phyloP scores from a whole-genome alignment of 768 basidiomycete genomes.

The Gyrodon lividus region DNA sequence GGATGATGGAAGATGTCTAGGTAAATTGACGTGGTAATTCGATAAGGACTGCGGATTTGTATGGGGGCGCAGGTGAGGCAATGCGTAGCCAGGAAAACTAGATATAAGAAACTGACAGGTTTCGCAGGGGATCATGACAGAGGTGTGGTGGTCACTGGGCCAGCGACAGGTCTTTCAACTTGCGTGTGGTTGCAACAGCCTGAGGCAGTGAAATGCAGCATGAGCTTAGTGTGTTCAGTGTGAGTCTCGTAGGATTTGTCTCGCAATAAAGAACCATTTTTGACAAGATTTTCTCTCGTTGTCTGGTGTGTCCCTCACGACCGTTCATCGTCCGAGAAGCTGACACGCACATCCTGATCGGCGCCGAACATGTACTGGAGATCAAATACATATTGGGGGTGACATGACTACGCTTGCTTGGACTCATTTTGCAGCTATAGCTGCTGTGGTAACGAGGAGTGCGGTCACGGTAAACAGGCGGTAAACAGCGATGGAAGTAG shows the following conservation, averaged over 20 bases:
- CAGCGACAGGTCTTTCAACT: constrained; percentile 4
- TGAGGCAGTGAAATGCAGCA: constrained; percentile 1
- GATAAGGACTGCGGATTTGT: background rate
- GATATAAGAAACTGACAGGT: background rate
- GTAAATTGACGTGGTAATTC: constrained; percentile 2
- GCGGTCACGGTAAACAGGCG: background rate
- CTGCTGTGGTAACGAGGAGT: background rate
- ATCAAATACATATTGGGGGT: background rate
- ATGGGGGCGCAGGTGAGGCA: constrained; percentile 1
- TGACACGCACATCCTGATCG: background rate
- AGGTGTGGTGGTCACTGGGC: background rate
- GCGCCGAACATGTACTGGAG: background rate
- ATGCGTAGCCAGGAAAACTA: constrained; percentile 1
- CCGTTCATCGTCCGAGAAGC: background rate
- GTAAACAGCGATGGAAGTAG: background rate
- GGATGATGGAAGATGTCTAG: background rate
- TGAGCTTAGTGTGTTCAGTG: background rate
- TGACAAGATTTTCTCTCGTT: constrained; percentile 16
- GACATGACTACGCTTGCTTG: background rate
- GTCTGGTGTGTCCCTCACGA: constrained; percentile 9
- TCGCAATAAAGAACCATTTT: constrained; percentile 7
- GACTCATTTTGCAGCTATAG: background rate
- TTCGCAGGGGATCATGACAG: background rate
- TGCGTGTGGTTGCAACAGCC: constrained; percentile 2
- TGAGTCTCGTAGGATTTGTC: constrained; percentile 7